phyloP scores from a whole-genome alignment of 1,139 yeast genomes.

The Lodderomyces metapsilosis region DNA sequence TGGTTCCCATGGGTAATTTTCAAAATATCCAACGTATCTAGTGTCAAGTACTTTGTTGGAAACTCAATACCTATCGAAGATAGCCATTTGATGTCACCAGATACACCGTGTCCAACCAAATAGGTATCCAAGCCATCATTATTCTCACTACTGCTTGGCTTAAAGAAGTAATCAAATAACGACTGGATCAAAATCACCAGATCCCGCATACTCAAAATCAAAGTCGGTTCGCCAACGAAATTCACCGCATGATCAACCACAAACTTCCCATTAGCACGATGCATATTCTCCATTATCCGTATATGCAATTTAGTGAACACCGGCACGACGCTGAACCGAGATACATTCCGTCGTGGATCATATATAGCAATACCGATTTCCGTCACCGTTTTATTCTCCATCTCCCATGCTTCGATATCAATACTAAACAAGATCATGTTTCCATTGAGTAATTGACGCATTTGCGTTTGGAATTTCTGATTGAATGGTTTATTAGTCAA shows the following conservation, averaged over 20 bases:
- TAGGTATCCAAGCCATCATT: slow-evolving; percentile 19
- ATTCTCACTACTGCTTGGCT: slow-evolving; percentile 5
- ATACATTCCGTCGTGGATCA: slow-evolving; percentile 42
- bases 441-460: slow-evolving; percentile 1
- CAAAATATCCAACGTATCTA: slow-evolving; percentile 59
- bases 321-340: slow-evolving; percentile 31
- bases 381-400: slow-evolving; percentile 44
- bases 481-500: slow-evolving; percentile 5
- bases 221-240: slow-evolving; percentile 56
- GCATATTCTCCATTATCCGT: slow-evolving; percentile 48
- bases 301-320: slow-evolving; percentile 53
- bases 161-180: slow-evolving; percentile 44
- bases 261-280: slow-evolving; percentile 52
- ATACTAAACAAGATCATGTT: slow-evolving; percentile 47
- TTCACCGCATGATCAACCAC: slow-evolving; percentile 62
- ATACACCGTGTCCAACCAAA: slow-evolving; percentile 70
- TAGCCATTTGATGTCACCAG: slow-evolving; percentile 61
- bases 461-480: slow-evolving; percentile 4
- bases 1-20: slow-evolving; percentile 24
- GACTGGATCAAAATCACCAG: slow-evolving; percentile 40
- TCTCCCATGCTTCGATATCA: slow-evolving; percentile 70
- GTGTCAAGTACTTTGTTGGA: slow-evolving; percentile 29
- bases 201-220: slow-evolving; percentile 35
- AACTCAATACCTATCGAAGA: slow-evolving; percentile 44
- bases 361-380: slow-evolving; percentile 71